phyloP scores from a whole-genome alignment of 2,329 filamentous ascomycete genomes.

The Beauveria brongniartii region DNA sequence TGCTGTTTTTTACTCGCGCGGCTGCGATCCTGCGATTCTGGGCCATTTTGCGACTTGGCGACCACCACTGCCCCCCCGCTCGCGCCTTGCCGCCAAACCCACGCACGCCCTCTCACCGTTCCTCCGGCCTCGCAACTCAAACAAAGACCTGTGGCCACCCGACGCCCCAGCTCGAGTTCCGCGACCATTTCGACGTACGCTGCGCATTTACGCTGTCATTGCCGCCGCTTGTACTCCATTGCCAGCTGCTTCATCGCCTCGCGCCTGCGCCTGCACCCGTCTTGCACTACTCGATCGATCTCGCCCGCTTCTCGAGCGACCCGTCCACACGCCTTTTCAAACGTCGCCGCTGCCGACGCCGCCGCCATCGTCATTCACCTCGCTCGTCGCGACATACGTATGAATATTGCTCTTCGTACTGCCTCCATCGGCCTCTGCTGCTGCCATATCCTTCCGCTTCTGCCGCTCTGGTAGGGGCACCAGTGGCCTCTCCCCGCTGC shows the following conservation, averaged over 20 bases:
- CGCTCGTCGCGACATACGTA: neutral
- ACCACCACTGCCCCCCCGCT: neutral
- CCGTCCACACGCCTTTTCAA: neutral
- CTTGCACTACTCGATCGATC: conserved; percentile 1
- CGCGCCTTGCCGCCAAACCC: neutral
- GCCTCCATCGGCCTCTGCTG: neutral
- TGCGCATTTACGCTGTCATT: neutral
- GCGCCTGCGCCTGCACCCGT: neutral
- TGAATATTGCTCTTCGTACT: neutral
- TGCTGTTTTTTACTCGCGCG: neutral
- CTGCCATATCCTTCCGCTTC: neutral
- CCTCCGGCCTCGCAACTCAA: neutral
- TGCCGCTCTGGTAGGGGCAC: conserved; percentile 7
- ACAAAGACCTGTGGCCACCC: neutral
- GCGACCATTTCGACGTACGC: neutral
- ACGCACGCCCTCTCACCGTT: neutral
- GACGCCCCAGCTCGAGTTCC: neutral
- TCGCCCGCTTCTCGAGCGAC: neutral
- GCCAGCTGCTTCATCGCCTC: neutral
- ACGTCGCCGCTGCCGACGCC: neutral
- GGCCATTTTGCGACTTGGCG: neutral
- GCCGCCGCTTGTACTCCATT: neutral
- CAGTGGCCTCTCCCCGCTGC: conserved; percentile 3
- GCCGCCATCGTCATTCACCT: neutral
- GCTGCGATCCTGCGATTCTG: neutral